Percentiles rank a stretch among this genome's conserved stretches.
Conservation (phyloP, 768 basidiomycete species). For the Inosperma sp. region DNA sequence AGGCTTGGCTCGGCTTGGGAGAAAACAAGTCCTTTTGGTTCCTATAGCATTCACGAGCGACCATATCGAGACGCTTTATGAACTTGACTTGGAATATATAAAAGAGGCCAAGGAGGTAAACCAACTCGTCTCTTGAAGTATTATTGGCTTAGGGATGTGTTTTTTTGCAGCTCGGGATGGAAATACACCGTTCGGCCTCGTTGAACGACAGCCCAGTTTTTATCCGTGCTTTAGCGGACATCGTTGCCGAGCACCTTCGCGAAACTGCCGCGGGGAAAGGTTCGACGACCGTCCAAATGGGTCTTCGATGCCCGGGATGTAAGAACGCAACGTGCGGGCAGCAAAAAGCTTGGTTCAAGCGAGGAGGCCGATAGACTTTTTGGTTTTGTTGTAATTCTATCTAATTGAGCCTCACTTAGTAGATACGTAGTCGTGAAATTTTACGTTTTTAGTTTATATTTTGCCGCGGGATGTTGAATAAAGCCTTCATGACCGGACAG, state of each 20-base stretch:
- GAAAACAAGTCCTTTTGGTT: constrained; percentile 75
- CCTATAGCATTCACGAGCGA: constrained; percentile 99
- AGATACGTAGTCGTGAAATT: constrained; percentile 7
- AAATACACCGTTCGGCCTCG: constrained; percentile 83
- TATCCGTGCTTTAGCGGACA: constrained; percentile 90
- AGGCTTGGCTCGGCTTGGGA: constrained; percentile 71
- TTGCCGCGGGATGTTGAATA: too few relatives aligned
- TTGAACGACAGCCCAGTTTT: constrained; percentile 96
- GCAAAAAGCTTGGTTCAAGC: constrained; percentile 87
- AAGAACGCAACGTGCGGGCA: constrained; percentile 81
- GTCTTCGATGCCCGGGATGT: constrained; percentile 91
- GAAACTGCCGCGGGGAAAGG: constrained; percentile 56
- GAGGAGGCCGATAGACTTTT: constrained; percentile 52
- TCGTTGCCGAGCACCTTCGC: constrained; percentile 74
- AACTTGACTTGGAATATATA: constrained; percentile 90
- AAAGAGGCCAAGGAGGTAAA: constrained; percentile 87
- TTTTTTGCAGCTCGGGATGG: constrained; percentile 72
- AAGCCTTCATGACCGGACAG: neutral
- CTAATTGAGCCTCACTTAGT: constrained; percentile 6
- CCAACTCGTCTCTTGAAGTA: constrained; percentile 13
- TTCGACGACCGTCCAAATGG: constrained; percentile 73
- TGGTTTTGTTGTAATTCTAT: constrained; percentile 10
- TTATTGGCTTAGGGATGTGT: constrained; percentile 8
- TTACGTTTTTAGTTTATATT: too few relatives aligned
- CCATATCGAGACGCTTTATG: constrained; percentile 97